Base-by-base conservation (phyloP, 257 asterid genomes). In the Solanum ossicruentum region DNA sequence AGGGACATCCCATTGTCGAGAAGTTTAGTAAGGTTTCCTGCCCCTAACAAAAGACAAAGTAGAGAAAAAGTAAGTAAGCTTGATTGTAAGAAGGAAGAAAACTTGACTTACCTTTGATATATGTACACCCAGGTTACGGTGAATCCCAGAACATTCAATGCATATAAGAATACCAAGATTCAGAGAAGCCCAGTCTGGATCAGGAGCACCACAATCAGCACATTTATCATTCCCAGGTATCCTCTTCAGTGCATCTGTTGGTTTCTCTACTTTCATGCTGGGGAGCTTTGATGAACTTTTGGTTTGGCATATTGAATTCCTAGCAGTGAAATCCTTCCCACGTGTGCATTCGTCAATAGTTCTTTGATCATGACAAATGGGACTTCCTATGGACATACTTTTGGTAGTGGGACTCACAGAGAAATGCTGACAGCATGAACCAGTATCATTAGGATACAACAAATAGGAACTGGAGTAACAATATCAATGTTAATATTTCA, bases 121-220 rank as follows among this genome's bases (percentile, higher is more conserved):
- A 85, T 94, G 98, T 84, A 95, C 98, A 47, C 98, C 98, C 85
- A 95, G 98, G 88, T 95, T 95, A 36, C 98, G 98, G 87, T 95
- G 98, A 90, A 94, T 77, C 61, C 98, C 97, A 72, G 98, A 95
- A 90, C 98, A 94, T 86, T 95, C 97, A 15, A 95, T 94, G 83
- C 98, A 95, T 63, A 95, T 91, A 85, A 94, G 96, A 89, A 95
- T 69, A 39, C 98, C 98, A 84, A 92, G 94, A 86, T 95, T 95
- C 90, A 95, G 89, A 88, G 98, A 95, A 86, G 98, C 98, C 98
- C 98, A 95, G 60, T 95, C 98, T 80, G 98, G 98, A 72, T 92
- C 97, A 69, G 94, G 95, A 56, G 98, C 94, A 84, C 98, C 97
- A 82, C 98, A 95, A 90, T 95, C 98, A 13, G 98, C 98, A 90